phyloP scores from a whole-genome alignment of 2,329 filamentous ascomycete genomes.

The Malbranchea cinnamomea region DNA sequence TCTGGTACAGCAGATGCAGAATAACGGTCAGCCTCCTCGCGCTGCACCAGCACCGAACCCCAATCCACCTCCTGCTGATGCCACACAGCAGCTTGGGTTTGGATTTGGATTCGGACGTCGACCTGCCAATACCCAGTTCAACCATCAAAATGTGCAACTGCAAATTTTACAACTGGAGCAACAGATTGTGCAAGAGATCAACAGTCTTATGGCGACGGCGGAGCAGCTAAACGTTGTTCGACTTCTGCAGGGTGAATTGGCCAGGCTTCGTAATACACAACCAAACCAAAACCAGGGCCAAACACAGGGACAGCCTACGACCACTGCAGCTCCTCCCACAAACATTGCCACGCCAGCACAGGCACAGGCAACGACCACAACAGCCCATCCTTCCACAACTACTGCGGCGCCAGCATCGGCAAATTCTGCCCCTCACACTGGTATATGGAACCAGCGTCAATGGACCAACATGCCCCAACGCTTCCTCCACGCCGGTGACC shows the following conservation, averaged over 20 bases:
- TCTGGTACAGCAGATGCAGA: constrained; percentile 48
- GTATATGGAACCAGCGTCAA: constrained; percentile 5
- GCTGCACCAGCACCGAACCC: constrained; percentile 19
- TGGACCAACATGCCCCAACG: constrained; percentile 15
- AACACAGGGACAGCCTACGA: no score
- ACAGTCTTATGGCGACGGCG: constrained; percentile 45
- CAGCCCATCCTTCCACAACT: constrained; percentile 4
- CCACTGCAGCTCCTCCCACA: no score
- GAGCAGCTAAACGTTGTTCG: constrained; percentile 56
- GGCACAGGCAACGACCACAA: no score
- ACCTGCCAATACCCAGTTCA: constrained; percentile 12
- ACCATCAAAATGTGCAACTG: constrained; percentile 30
- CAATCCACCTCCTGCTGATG: constrained; percentile 13
- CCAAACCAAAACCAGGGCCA: no score
- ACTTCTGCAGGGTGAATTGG: constrained; percentile 51
- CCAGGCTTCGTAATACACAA: constrained; percentile 51
- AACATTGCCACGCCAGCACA: no score
- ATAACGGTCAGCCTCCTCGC: constrained; percentile 32
- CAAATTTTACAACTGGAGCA: constrained; percentile 54
- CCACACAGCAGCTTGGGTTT: constrained; percentile 24
- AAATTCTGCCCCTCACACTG: constrained; percentile 3
- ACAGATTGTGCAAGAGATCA: constrained; percentile 53
- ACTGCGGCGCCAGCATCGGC: constrained; percentile 1
- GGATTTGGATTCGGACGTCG: constrained; percentile 27
- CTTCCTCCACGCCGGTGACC: constrained; percentile 27